Evolutionary conservation across 2,329 filamentous ascomycete genomes (phyloP), one percentile per base, ranked within the genome.

Genomic region (Eutypa lata): DNA sequence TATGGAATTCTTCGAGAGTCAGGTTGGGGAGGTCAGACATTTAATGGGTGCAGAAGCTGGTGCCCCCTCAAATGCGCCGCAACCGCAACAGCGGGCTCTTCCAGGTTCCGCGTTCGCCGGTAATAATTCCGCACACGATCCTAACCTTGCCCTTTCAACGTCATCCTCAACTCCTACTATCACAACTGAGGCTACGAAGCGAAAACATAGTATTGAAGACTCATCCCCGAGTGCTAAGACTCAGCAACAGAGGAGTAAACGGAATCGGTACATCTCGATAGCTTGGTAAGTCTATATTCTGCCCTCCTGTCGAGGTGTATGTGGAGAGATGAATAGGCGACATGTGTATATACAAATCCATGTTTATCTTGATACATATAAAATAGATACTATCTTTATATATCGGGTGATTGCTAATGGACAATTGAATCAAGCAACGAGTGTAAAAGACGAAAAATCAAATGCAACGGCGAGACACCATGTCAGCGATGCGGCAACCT

Each of bases 401-500:
- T n/a, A n/a, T n/a, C n/a, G n/a, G n/a, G n/a, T 38, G 13, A 7
- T 38, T 7, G 35, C 53, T 50, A 55, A 59, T n/a, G 7, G 7
- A 8, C 22, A 6, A 16, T 6, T 13, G 48, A 24, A 22, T 38
- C 19, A 52, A 88, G 86, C 61, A 89, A 88, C 64, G 86, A 89
- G 65, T 89, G 86, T 69, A 89, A 89, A 62, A 77, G 86, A n/a
- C 82, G 86, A 53, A 89, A 89, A 69, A 84, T 89, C 64, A 89
- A 89, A 68, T 89, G 86, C 71, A 89, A 88, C 68, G 87, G 87
- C 55, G 82, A 88, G 61, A 81, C 79, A 1, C 82, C 84, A 1
- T 90, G 87, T 59, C 79, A 84, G 54, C 77, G 87, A 52, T 90
- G 87, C 62, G 82, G 84, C 61, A 86, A 87, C 60, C 83, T 89